Conservation (phyloP, 108 stramenopile species). For the Pseudonitzschia multiseries region DNA sequence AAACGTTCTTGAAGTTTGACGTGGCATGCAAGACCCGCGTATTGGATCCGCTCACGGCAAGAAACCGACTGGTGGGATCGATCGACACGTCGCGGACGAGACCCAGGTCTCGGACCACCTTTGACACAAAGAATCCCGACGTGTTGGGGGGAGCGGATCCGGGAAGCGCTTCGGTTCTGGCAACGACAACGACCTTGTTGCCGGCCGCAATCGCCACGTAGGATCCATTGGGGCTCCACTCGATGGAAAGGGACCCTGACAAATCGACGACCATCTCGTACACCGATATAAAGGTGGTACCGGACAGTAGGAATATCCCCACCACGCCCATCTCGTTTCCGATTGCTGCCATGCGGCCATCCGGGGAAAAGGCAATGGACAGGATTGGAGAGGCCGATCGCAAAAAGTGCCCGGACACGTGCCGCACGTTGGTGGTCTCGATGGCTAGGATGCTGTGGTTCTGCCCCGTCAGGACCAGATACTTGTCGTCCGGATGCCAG, state of each 20-base stretch:
- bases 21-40: conserved; percentile 49
- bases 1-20: conserved; percentile 32
- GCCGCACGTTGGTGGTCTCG: conserved; percentile 60
- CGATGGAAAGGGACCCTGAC: conserved; percentile 46
- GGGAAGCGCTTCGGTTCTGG: conserved; percentile 20
- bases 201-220: conserved; percentile 49
- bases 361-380: conserved; percentile 60
- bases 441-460: conserved; percentile 58
- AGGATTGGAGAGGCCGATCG: conserved; percentile 54
- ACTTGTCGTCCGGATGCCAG: conserved; percentile 77
- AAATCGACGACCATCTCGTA: conserved; percentile 63
- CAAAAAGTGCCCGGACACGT: conserved; percentile 54
- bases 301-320: conserved; percentile 49
- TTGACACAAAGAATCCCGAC: conserved; percentile 52
- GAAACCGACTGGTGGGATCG: conserved; percentile 45
- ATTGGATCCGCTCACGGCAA: conserved; percentile 46
- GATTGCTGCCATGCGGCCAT: conserved; percentile 57
- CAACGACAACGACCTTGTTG: conserved; percentile 49
- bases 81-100: conserved; percentile 44
- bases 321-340: conserved; percentile 72
- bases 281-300: conserved; percentile 51
- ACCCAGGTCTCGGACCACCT: conserved; percentile 52
- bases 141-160: conserved; percentile 37
- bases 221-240: conserved; percentile 64
- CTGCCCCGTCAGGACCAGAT: conserved; percentile 64